Evolutionary conservation across 73 alveolate genomes (phyloP).

Genomic region (Symbiodinium pilosum): DNA sequence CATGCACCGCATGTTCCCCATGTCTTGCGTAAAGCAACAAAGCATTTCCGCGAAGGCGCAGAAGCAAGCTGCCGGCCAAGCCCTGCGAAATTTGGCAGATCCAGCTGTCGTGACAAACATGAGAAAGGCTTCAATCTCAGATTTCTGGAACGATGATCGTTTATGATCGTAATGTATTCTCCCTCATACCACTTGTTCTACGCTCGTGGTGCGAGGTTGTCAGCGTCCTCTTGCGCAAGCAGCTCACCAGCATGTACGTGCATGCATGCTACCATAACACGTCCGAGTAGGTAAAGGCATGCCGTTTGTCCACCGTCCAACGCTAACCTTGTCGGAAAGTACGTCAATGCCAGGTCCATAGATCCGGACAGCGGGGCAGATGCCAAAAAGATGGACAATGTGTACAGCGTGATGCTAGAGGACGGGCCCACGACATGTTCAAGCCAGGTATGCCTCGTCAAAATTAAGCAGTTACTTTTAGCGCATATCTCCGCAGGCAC

Average conservation of each 20-base stretch:
- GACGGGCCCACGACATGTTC: neutral
- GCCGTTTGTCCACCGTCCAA: no score
- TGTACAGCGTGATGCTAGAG: constrained; percentile 68
- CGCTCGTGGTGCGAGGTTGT: neutral
- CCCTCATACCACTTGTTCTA: no score
- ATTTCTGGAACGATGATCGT: neutral
- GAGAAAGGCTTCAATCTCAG: constrained; percentile 5
- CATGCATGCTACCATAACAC: no score
- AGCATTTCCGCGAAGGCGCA: no score
- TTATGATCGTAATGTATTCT: no score
- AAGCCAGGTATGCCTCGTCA: no score
- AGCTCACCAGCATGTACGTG: neutral
- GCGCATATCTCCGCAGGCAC: neutral
- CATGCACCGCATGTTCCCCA: no score
- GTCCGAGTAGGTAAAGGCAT: no score
- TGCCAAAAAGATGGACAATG: constrained; percentile 37
- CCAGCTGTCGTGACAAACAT: constrained; percentile 80
- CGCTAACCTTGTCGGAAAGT: neutral
- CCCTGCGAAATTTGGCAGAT: constrained; percentile 65
- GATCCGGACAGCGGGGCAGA: constrained; percentile 15
- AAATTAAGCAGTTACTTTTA: no score
- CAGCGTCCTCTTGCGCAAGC: neutral
- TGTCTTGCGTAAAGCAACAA: no score
- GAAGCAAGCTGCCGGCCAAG: constrained; percentile 77
- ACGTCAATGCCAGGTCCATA: neutral